These are phyloP conservation scores for Hypoxylon cercidicola DNA, from an alignment of 495 filamentous ascomycete genomes.

Conservation along the genomic window DNA sequence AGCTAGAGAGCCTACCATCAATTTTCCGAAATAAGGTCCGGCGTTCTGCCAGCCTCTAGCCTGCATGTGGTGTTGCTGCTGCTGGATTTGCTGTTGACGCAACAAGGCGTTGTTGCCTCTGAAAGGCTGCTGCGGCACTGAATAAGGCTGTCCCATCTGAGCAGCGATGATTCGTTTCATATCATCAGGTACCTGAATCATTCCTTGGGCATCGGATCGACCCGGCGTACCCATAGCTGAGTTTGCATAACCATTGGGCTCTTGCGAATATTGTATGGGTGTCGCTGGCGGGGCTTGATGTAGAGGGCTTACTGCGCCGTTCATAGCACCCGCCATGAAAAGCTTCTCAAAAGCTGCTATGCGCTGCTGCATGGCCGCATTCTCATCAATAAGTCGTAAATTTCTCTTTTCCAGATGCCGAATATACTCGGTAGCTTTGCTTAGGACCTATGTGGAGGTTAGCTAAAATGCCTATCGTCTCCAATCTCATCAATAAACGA, in stretches of 20 bases:
- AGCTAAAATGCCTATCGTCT: conserved; percentile 3
- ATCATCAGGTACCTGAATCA: conserved; percentile 81
- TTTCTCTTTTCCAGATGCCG: conserved; percentile 91
- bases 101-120: conserved; percentile 49
- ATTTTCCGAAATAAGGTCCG: conserved; percentile 68
- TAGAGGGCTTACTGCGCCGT: conserved; percentile 56
- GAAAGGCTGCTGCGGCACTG: conserved; percentile 54
- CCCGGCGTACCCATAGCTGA: conserved; percentile 45
- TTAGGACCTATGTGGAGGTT: conserved; percentile 66
- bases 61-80: conserved; percentile 55
- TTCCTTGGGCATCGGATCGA: conserved; percentile 63
- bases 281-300: conserved; percentile 55
- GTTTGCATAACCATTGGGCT: conserved; percentile 50
- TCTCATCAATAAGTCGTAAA: conserved; percentile 81
- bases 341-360: conserved; percentile 76
- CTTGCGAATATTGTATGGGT: conserved; percentile 59
- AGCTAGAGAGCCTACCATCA: conserved; percentile 92
- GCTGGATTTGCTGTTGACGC: conserved; percentile 60
- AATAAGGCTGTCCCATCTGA: conserved; percentile 58
- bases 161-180: conserved; percentile 74
- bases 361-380: conserved; percentile 75
- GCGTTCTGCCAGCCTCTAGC: conserved; percentile 55
- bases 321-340: conserved; percentile 68
- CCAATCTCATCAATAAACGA: conserved; percentile 34
- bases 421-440: conserved; percentile 97